Evolutionary conservation across 23 red algal genomes (phyloP).

Genomic region (Cyanidium caldarium): DNA sequence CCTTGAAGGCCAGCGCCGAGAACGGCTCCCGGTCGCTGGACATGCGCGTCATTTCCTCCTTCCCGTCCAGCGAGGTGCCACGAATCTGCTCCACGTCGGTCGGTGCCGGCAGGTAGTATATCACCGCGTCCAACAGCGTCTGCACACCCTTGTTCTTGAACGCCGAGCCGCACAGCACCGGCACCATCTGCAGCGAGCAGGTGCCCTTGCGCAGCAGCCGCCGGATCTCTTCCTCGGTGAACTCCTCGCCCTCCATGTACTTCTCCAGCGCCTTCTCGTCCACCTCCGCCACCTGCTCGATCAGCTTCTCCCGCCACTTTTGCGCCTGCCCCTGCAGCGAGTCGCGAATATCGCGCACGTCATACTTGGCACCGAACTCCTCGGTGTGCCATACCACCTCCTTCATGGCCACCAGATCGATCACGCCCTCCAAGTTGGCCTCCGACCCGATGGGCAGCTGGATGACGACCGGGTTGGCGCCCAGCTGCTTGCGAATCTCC

Average conservation of each 20-base stretch:
- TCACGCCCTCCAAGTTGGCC: slow-evolving; percentile 58
- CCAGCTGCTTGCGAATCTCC: slow-evolving; percentile 70
- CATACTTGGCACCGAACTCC: slow-evolving; percentile 70
- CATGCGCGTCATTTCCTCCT: slow-evolving; percentile 42
- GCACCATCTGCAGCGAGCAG: slow-evolving; percentile 45
- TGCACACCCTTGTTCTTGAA: slow-evolving; percentile 99
- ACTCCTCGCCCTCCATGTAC: slow-evolving; percentile 79
- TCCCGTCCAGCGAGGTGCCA: slow-evolving; percentile 44
- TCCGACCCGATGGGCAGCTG: slow-evolving; percentile 89
- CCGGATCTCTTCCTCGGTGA: slow-evolving; percentile 30
- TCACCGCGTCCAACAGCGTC: slow-evolving; percentile 82
- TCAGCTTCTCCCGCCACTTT: slow-evolving; percentile 65
- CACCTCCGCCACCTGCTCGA: slow-evolving; percentile 77
- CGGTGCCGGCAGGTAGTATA: slow-evolving; percentile 89
- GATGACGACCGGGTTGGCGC: slow-evolving; percentile 53
- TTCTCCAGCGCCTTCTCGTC: slow-evolving; percentile 75
- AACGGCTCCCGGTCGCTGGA: slow-evolving; percentile 73
- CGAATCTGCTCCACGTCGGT: slow-evolving; percentile 73
- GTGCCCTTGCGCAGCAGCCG: slow-evolving; percentile 83
- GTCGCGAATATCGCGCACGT: slow-evolving; percentile 65
- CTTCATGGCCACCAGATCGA: slow-evolving; percentile 90
- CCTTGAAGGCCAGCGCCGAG: slow-evolving; percentile 95
- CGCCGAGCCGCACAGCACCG: slow-evolving; percentile 87
- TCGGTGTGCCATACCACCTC: slow-evolving; percentile 88
- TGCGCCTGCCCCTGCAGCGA: slow-evolving; percentile 50